Conservation (phyloP, 2,329 filamentous ascomycete species). For the Domatiomyces catenatus region DNA sequence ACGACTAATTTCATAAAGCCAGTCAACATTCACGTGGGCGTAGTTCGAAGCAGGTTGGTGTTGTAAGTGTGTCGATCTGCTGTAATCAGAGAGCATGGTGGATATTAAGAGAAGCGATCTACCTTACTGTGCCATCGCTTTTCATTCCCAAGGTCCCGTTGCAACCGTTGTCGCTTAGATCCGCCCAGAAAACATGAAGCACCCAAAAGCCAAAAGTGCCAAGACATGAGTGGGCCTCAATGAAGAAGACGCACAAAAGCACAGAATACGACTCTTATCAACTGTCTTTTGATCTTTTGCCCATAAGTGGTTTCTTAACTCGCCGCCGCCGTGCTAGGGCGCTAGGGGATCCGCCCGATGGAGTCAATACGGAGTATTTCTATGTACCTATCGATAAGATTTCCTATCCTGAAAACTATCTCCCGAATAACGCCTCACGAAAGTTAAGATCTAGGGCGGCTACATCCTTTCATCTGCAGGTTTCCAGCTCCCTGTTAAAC, state of each 20-base stretch:
- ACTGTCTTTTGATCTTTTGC: not conserved
- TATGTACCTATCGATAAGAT: not conserved
- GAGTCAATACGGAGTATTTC: not conserved
- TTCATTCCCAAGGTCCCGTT: not conserved
- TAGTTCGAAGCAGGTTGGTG: not conserved
- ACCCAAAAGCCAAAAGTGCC: not conserved
- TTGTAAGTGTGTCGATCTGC: not conserved
- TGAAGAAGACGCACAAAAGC: not conserved
- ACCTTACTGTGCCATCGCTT: not conserved
- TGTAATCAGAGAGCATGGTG: not conserved
- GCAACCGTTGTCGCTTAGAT: not conserved
- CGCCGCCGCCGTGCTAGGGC: not conserved
- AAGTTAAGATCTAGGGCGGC: not conserved
- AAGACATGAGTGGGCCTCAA: not conserved
- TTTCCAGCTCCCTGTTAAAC: conserved; percentile 19
- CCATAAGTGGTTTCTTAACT: not conserved
- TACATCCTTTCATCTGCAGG: conserved; percentile 18
- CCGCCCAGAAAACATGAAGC: not conserved
- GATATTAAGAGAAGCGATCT: not conserved
- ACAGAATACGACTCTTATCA: not conserved
- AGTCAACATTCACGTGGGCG: not conserved
- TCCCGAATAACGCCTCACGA: not conserved
- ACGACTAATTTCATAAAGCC: not conserved
- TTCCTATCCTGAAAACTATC: not conserved
- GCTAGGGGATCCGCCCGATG: not conserved